These are phyloP conservation scores for Plantago lanceolata DNA, from an alignment of 305 asterid species.

Conservation along the genomic window DNA sequence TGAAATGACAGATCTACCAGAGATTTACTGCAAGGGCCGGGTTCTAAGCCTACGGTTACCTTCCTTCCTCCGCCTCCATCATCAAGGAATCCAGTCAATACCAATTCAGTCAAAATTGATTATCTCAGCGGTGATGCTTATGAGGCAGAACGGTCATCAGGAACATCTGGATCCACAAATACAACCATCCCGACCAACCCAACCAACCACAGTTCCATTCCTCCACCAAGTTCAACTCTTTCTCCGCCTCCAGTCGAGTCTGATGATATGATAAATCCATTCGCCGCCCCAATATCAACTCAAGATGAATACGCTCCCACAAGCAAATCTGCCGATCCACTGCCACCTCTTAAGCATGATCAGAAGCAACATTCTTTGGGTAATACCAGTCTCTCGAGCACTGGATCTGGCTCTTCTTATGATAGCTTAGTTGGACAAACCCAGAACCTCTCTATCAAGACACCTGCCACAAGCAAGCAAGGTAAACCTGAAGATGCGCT, in stretches of 20 bases:
- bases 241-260: constrained; percentile 37
- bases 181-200: constrained; percentile 38
- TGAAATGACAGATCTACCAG: constrained; percentile 53
- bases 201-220: constrained; percentile 35
- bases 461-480: constrained; percentile 48
- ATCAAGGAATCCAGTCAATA: constrained; percentile 41
- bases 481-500: constrained; percentile 78
- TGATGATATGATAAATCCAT: constrained; percentile 81
- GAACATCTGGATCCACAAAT: constrained; percentile 38
- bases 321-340: constrained; percentile 48
- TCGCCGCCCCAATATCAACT: constrained; percentile 39
- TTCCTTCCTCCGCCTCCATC: constrained; percentile 82
- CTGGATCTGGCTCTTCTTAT: constrained; percentile 59
- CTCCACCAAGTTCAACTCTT: constrained; percentile 34
- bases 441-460: constrained; percentile 62
- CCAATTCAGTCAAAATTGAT: constrained; percentile 54
- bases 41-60: constrained; percentile 45
- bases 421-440: constrained; percentile 72
- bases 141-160: constrained; percentile 46
- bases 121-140: constrained; percentile 85
- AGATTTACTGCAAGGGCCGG: constrained; percentile 61
- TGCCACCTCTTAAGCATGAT: constrained; percentile 68
- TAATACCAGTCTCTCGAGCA: constrained; percentile 42
- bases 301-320: constrained; percentile 34
- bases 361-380: constrained; percentile 79